These are phyloP conservation scores for Glaciozyma martinii DNA, from an alignment of 768 basidiomycete species.

Conservation along the genomic window DNA sequence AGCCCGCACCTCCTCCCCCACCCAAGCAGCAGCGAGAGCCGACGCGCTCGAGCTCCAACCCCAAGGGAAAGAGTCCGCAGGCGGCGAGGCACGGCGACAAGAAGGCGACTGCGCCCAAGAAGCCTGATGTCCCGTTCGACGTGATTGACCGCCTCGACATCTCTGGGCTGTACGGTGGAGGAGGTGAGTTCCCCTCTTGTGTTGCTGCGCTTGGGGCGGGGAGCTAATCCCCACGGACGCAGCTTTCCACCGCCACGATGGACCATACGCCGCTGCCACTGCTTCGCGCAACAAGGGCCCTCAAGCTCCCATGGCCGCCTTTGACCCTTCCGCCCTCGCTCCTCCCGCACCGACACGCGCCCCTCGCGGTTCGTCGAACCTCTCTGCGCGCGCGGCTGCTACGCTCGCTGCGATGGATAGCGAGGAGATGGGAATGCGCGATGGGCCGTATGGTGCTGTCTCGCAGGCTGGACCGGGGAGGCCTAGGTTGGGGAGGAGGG, in stretches of 20 bases:
- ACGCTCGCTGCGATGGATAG: conserved; percentile 14
- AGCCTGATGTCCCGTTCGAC: conserved; percentile 19
- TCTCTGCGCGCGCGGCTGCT: conserved; percentile 14
- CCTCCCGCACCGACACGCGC: background rate
- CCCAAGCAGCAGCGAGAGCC: background rate
- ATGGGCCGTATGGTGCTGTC: conserved; percentile 14
- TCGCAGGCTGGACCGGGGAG: background rate
- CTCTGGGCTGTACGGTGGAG: conserved; percentile 30
- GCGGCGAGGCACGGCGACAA: conserved; percentile 2
- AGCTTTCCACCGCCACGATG: conserved; percentile 31
- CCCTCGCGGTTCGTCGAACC: background rate
- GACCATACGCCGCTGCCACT: conserved; percentile 30
- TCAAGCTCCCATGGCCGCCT: conserved; percentile 27
- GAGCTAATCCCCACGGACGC: background rate
- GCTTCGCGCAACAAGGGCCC: conserved; percentile 15
- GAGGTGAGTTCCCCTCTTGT: conserved; percentile 13
- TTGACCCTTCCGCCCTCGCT: conserved; percentile 27
- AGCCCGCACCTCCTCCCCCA: background rate
- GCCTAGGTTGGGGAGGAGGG: background rate
- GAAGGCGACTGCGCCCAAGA: background rate
- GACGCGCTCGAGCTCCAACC: conserved; percentile 2
- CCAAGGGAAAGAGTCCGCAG: background rate
- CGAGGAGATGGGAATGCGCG: background rate
- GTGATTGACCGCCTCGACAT: conserved; percentile 32
- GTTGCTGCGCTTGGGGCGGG: too few relatives aligned